These are phyloP conservation scores for Fusarium sulawesiense DNA, from an alignment of 2,329 filamentous ascomycete genomes.

Conservation along the genomic window DNA sequence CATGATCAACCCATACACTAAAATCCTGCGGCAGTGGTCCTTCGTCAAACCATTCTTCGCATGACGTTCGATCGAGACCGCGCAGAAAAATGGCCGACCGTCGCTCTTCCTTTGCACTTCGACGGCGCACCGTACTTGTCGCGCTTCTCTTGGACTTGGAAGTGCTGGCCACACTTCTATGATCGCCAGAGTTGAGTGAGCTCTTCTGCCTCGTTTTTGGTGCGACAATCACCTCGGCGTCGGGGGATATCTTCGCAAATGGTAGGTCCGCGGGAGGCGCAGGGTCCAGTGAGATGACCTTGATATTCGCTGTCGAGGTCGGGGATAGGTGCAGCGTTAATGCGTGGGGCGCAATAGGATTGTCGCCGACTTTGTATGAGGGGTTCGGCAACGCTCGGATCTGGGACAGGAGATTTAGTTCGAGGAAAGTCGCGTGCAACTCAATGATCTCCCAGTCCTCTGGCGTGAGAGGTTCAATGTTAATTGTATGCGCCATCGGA, in stretches of 20 bases:
- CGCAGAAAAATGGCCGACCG: constrained; percentile 80
- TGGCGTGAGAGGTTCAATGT: constrained; percentile 94
- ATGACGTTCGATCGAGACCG: constrained; percentile 77
- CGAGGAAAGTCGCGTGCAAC: constrained; percentile 93
- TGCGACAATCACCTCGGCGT: constrained; percentile 96
- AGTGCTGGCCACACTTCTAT: constrained; percentile 81
- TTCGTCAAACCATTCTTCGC: constrained; percentile 82
- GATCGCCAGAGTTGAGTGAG: constrained; percentile 75
- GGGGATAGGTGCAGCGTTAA: constrained; percentile 93
- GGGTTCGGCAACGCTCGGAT: constrained; percentile 95
- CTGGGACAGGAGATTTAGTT: constrained; percentile 92
- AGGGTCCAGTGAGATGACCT: constrained; percentile 84
- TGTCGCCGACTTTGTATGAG: constrained; percentile 65
- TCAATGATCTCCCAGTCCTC: constrained; percentile 99
- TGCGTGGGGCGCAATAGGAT: constrained; percentile 73
- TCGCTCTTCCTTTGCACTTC: constrained; percentile 70
- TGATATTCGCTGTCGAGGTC: constrained; percentile 93
- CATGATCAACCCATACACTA: constrained; percentile 86
- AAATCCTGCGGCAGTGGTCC: constrained; percentile 68
- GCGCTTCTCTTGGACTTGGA: constrained; percentile 84
- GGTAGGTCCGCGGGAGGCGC: constrained; percentile 72
- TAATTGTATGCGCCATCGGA: constrained; percentile 90
- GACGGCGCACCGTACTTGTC: constrained; percentile 74
- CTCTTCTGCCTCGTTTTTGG: constrained; percentile 86
- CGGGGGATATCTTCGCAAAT: constrained; percentile 92